Conservation (phyloP, 345 rosid genomes). For the Populus simonii region DNA sequence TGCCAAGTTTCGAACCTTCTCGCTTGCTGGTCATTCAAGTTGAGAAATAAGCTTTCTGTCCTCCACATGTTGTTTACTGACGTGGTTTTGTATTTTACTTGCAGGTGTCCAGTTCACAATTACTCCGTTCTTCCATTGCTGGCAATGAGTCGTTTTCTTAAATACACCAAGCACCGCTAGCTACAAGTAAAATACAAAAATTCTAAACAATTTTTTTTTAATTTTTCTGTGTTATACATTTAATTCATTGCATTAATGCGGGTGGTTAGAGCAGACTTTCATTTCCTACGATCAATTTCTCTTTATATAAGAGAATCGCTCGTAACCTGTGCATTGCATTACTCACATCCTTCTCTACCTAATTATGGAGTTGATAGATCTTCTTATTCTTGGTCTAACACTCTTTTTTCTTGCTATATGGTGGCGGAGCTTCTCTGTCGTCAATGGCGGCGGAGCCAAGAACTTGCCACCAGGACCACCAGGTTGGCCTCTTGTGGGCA, state of each 20-base stretch:
- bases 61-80: too few relatives aligned
- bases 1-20: too few relatives aligned
- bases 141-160: too few relatives aligned
- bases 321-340: background rate
- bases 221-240: background rate
- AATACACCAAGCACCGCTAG: too few relatives aligned
- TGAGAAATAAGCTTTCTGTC: too few relatives aligned
- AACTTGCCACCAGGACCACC: slow-evolving; percentile 83
- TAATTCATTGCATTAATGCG: background rate
- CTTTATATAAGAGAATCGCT: too few relatives aligned
- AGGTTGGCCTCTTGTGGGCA: slow-evolving; percentile 89
- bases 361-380: slow-evolving; percentile 13
- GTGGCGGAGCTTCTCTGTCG: slow-evolving; percentile 54
- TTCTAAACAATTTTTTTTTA: too few relatives aligned
- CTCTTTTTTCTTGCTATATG: slow-evolving; percentile 37
- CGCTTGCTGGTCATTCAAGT: too few relatives aligned
- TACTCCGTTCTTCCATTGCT: too few relatives aligned
- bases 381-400: background rate
- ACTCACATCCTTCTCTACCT: background rate
- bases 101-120: too few relatives aligned
- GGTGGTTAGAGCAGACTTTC: background rate
- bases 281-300: background rate
- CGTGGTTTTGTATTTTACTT: too few relatives aligned
- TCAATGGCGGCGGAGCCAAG: slow-evolving; percentile 7
- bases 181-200: too few relatives aligned